These are phyloP conservation scores for Gossypium stocksii DNA, from an alignment of 345 rosid species.

Conservation along the genomic window DNA sequence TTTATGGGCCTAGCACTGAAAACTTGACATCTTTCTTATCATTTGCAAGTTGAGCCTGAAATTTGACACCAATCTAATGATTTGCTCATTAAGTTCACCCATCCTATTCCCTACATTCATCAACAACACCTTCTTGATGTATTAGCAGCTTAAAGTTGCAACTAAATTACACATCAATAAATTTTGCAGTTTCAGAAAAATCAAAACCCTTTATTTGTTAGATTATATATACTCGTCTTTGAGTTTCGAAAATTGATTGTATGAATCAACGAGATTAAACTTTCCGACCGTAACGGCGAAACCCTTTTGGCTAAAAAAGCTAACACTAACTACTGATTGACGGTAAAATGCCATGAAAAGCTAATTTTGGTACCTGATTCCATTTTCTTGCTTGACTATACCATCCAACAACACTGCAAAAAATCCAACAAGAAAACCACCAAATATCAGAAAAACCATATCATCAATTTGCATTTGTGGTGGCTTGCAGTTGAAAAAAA, in stretches of 20 bases:
- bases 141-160: neutral
- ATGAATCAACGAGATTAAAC: too few relatives aligned
- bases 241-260: too few relatives aligned
- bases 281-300: too few relatives aligned
- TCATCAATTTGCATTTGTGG: neutral
- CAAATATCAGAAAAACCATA: neutral
- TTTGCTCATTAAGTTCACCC: neutral
- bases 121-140: neutral
- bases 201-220: neutral
- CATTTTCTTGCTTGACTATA: conserved; percentile 86
- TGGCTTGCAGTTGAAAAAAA: neutral
- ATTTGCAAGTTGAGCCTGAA: conserved; percentile 17
- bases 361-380: conserved; percentile 63
- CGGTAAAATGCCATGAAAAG: neutral
- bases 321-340: too few relatives aligned
- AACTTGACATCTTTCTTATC: conserved; percentile 15
- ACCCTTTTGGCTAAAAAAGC: too few relatives aligned
- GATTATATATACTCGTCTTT: neutral
- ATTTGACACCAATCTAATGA: conserved; percentile 11
- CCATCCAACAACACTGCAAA: conserved; percentile 74
- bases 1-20: conserved; percentile 13
- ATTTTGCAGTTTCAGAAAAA: neutral
- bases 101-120: neutral
- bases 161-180: neutral
- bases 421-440: conserved; percentile 6